phyloP scores from a whole-genome alignment of 78 protist genomes.

The Speleostelium caveatum region DNA sequence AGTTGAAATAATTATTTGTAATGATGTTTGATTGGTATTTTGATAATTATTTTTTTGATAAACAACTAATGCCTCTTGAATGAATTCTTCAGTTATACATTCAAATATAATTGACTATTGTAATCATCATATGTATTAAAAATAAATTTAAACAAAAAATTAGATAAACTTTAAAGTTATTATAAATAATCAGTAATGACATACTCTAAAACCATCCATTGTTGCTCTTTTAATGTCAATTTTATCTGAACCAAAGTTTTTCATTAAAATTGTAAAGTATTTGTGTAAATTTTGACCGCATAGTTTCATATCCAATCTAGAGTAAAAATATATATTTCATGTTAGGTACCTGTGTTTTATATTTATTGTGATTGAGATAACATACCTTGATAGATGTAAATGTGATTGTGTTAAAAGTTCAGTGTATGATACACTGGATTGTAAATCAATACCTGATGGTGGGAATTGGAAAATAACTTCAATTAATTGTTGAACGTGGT shows the following conservation, averaged over 20 bases:
- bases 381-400: constrained; percentile 10
- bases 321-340: neutral
- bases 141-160: neutral
- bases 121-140: no score
- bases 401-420: constrained; percentile 46
- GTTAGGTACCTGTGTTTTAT: neutral
- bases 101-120: constrained; percentile 43
- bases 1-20: neutral
- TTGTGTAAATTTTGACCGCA: constrained; percentile 45
- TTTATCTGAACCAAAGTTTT: constrained; percentile 60
- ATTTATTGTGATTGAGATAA: neutral
- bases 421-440: constrained; percentile 39
- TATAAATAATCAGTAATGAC: neutral
- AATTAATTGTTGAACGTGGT: constrained; percentile 53
- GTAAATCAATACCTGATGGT: constrained; percentile 38
- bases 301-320: constrained; percentile 26
- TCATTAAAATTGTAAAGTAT: constrained; percentile 43
- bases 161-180: neutral
- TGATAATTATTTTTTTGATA: neutral
- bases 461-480: constrained; percentile 38
- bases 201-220: constrained; percentile 67
- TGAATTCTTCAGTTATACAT: constrained; percentile 43
- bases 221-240: constrained; percentile 23
- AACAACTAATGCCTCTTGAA: constrained; percentile 28
- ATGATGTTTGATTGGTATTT: constrained; percentile 6